Base-by-base conservation (phyloP, 306 rosid genomes). In the Sesbania bispinosa region DNA sequence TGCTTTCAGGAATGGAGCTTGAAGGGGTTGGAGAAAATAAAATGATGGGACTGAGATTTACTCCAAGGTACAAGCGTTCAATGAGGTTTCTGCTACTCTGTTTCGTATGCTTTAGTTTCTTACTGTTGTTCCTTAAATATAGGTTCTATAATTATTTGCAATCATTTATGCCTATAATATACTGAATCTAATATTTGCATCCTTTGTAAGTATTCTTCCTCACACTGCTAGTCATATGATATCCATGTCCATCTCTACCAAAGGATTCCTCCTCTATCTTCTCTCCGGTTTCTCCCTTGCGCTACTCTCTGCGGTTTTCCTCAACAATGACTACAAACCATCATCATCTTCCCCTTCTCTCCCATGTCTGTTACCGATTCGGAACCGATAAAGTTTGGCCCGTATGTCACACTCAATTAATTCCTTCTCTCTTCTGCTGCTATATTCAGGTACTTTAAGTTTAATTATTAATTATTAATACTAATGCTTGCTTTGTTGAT, bases 1-100 rank as follows among this genome's bases (percentile, higher is more conserved):
- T 67, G 81, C 74, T 84, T 80, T 78, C 79, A 86, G 90, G 63
- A 35, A 86, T 87, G 93, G 85, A 80, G 23, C 73, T 86, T 51
- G 88, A 82, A 54, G 76, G 73, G 50, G 59, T 59, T 27, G 84
- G 75, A 62, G 82, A 76, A 39, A 58, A 79, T 60, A 80, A 81
- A 71, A 69, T 87, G 84, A 54, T 79, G 50, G 88, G 82, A 59
- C 78, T 87, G 69, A 83, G 69, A 81, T 79, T 86, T 54, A 77
- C n/a, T n/a, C n/a, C n/a, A n/a, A n/a, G n/a, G n/a, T n/a, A n/a
- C n/a, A n/a, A n/a, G n/a, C n/a, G n/a, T n/a, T n/a, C n/a, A n/a
- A n/a, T n/a, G n/a, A n/a, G n/a, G n/a, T n/a, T n/a, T n/a, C n/a
- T n/a, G n/a, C n/a, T n/a, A n/a, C n/a, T n/a, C n/a, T n/a, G n/a